Conservation (phyloP, 345 rosid genomes). For the Leavenworthia alabamica region DNA sequence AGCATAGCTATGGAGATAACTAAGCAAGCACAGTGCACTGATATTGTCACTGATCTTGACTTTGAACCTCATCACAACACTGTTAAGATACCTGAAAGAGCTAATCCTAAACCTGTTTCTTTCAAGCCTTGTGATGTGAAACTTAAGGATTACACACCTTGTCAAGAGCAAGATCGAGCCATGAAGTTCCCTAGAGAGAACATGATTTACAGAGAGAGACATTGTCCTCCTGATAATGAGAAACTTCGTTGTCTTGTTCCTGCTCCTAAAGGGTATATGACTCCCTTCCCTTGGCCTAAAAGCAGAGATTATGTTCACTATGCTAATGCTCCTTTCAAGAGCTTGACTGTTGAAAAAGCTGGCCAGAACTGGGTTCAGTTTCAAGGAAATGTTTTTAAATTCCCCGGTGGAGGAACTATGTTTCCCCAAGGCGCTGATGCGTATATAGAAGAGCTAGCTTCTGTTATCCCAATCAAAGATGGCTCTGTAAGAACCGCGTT, state of each 20-base stretch:
- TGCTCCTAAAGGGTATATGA: slow-evolving; percentile 81
- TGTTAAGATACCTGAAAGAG: slow-evolving; percentile 43
- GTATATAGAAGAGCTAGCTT: slow-evolving; percentile 79
- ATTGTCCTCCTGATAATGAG: slow-evolving; percentile 78
- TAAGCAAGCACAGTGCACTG: slow-evolving; percentile 55
- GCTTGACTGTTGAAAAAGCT: slow-evolving; percentile 84
- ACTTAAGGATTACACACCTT: slow-evolving; percentile 82
- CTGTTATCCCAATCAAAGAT: slow-evolving; percentile 80
- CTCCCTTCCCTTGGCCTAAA: slow-evolving; percentile 97
- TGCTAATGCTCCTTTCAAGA: slow-evolving; percentile 90
- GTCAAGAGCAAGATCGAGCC: slow-evolving; percentile 91
- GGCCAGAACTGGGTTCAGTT: slow-evolving; percentile 89
- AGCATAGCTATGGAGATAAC: slow-evolving; percentile 60
- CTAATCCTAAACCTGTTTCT: slow-evolving; percentile 45
- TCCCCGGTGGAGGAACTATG: slow-evolving; percentile 99
- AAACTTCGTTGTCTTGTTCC: slow-evolving; percentile 83
- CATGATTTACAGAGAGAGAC: slow-evolving; percentile 93
- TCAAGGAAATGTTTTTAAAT: slow-evolving; percentile 82
- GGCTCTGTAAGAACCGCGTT: slow-evolving; percentile 89
- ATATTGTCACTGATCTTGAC: slow-evolving; percentile 48
- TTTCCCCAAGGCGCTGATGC: slow-evolving; percentile 99
- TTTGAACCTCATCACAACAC: slow-evolving; percentile 75
- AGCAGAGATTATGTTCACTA: slow-evolving; percentile 85
- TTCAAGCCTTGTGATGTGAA: slow-evolving; percentile 75
- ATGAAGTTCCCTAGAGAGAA: slow-evolving; percentile 90